Evolutionary conservation across 331 rosid species (phyloP), one percentile per base, ranked within the genome.

Genomic region (Rosa hybrid): DNA sequence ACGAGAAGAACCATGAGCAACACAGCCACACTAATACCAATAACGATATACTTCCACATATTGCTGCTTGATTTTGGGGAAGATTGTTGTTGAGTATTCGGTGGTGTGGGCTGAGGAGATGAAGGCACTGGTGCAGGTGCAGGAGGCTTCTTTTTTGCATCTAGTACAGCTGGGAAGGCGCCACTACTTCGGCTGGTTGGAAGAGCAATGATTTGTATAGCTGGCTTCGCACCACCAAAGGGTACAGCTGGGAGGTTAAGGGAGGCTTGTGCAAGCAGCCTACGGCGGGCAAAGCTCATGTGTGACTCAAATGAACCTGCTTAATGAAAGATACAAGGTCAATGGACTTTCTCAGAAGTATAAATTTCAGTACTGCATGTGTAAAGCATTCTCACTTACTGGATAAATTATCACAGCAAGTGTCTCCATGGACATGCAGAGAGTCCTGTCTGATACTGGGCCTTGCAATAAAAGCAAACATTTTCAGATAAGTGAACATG

Each of bases 201-300:
- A 82, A 78, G 88, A 79, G 78, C 38, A 77, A 88, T 82, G 62
- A 89, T 65, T 60, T 84, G 88, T 79, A 78, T 81, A 7, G 87
- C 41, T 39, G 88, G 60, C 23, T 72, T 34, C 41, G 51, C 80
- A 18, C 81, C 87, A 77, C 46, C 79, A 73, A 83, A 72, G 75
- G 98, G 94, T 39, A 80, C 84, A 46, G 98, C 98, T 20, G 89
- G 84, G 7, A 93, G 92, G 89, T 96, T 96, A 76, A 85, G 89
- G 14, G 91, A 85, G 14, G 89, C 82, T 72, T 90, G 87, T 12
- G 80, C 97, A 27, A 90, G 93, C 79, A 96, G 88, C 82, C 77
- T 89, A 59, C 99, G 98, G 38, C 91, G 92, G 20, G 83, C 83
- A 59, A 77, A 81, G 21, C 64, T 45, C 67, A 54, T 76, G 68